Evolutionary conservation across 805 yeast species (phyloP), one percentile per base, ranked within the genome.

Genomic region (Saccharomycopsis malanga): DNA sequence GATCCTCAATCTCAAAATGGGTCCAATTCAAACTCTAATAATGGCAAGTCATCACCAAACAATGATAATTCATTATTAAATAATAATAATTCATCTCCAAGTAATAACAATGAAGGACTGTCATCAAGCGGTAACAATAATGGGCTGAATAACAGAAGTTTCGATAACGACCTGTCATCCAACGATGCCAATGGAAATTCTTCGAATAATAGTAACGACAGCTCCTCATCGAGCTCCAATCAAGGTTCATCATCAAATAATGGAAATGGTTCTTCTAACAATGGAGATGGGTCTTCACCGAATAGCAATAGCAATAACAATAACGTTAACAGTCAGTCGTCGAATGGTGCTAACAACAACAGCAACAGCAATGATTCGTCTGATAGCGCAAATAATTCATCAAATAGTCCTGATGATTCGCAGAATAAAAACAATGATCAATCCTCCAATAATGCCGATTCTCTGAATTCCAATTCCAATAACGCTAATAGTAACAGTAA

Each of bases 11-110:
- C 6, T 25, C 9, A 17, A 15, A 14, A 12, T 25, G 46, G 20
- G 32, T 42, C 44, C 5, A 36, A 38, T 30, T 32, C 34, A n/a
- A 40, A 25, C 44, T 30, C 34, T 7, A 21, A n/a, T n/a, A 29
- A 21, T 25, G 36, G 15, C 36, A 18, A 36, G 15, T 36, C 5
- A 4, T 36, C 39, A 4, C 12, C 14, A 18, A 18, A 18, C 24
- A 24, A 18, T 36, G 15, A 9, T 32, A 18, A 5, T 32, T 32
- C 17, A 32, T n/a, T 18, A 14, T n/a, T 32, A 18, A 7, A 32
- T 9, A 32, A n/a, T 32, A 32, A 27, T 12, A 27, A 27, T 27
- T 9, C 7, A 7, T 9, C 12, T 27, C 7, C 7, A 7, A 27
- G 12, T 27, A 27, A 27, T 12, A 18, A 18, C 24, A 24, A 18